A percentile compares a stretch with the other conserved stretches of the same genome.
Evolutionary conservation across 805 yeast genomes (phyloP).

Genomic region (Grigorovia humatica): DNA sequence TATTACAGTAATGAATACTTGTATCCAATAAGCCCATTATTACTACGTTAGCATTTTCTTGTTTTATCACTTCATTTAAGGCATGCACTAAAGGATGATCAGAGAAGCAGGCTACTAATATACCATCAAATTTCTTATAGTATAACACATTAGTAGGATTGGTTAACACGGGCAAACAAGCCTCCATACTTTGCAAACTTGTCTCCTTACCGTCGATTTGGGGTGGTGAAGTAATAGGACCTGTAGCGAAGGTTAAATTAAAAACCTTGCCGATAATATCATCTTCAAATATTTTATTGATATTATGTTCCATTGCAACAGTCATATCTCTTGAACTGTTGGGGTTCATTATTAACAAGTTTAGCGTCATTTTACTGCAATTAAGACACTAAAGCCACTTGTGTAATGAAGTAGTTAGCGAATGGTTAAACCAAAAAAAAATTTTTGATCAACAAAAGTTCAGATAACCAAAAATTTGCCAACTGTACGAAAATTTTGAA

Average conservation of each 20-base stretch:
- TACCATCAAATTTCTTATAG: conserved; percentile 15
- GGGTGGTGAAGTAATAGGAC: conserved; percentile 15
- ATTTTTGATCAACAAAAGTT: conserved; percentile 28
- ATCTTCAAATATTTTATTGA: conserved; percentile 2
- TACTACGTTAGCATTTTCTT: neutral
- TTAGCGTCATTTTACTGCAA: neutral
- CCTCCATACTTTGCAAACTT: conserved; percentile 11
- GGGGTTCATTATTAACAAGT: conserved; percentile 17
- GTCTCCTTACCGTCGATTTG: conserved; percentile 16
- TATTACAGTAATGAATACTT: conserved; percentile 10
- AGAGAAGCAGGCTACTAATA: conserved; percentile 20
- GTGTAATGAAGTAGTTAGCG: neutral
- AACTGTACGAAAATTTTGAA: no score
- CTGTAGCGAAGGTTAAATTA: conserved; percentile 12
- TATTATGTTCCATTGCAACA: conserved; percentile 8
- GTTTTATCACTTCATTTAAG: neutral
- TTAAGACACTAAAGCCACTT: no score
- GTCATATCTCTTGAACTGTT: conserved; percentile 20
- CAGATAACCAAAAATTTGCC: no score
- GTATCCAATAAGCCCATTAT: conserved; percentile 14
- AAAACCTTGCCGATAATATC: neutral
- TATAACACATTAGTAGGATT: conserved; percentile 7
- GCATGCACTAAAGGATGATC: conserved; percentile 19
- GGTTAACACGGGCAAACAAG: conserved; percentile 13
- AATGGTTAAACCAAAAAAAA: conserved; percentile 2